These are phyloP conservation scores for Akanthomyces uredinophilus DNA, from an alignment of 2,329 filamentous ascomycete species.

Conservation along the genomic window DNA sequence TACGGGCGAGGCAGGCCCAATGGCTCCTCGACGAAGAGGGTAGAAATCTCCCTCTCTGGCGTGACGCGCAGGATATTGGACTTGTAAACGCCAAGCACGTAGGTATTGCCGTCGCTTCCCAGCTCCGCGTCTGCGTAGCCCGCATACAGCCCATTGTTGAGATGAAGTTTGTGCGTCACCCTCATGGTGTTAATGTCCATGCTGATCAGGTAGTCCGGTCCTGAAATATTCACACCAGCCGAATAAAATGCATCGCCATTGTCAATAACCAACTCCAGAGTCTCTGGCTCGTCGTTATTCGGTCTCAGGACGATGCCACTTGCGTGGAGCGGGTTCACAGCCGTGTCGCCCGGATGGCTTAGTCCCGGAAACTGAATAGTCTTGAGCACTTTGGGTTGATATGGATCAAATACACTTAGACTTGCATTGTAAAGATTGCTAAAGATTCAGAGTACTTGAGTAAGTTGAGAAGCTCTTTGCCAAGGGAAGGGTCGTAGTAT, in stretches of 20 bases:
- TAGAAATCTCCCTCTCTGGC: constrained; percentile 8
- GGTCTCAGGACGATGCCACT: constrained; percentile 13
- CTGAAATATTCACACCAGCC: constrained; percentile 9
- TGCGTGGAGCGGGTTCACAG: constrained; percentile 10
- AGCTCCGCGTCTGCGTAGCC: constrained; percentile 14
- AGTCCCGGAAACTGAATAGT: constrained; percentile 10
- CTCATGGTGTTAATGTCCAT: constrained; percentile 9
- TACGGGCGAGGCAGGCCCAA: constrained; percentile 8
- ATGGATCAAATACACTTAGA: constrained; percentile 1
- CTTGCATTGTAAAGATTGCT: neutral
- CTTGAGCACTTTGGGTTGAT: constrained; percentile 3
- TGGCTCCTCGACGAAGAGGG: constrained; percentile 10
- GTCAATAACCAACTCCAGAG: constrained; percentile 12
- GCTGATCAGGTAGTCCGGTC: constrained; percentile 13
- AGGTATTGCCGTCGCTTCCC: constrained; percentile 10
- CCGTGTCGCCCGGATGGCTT: constrained; percentile 12
- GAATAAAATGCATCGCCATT: constrained; percentile 14
- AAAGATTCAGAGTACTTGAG: neutral
- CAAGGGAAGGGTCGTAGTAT: no score
- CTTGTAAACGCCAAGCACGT: constrained; percentile 10
- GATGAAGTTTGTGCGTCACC: constrained; percentile 6
- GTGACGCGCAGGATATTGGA: constrained; percentile 13
- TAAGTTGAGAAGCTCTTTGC: neutral
- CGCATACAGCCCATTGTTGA: constrained; percentile 15
- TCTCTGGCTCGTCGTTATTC: neutral